These are phyloP conservation scores for sorghum (Sorghum bicolor) DNA, from an alignment of 176 grass and related monocot genomes.

Conservation along the genomic window Sorghum_bicolor_NCBIv3 NC_012870.2:5286001-5286500, in stretches of 20 bases:
- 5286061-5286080: neutral
- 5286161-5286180: slow-evolving; percentile 98
- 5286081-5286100: slow-evolving; percentile 65
- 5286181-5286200: slow-evolving; percentile 89
- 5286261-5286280: neutral
- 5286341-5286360: slow-evolving; percentile 95
- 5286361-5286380: slow-evolving; percentile 84
- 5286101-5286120: slow-evolving; percentile 98
- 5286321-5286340: slow-evolving; percentile 95
- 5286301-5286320: slow-evolving; percentile 71
- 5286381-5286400: neutral
- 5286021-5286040: neutral
- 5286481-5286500: slow-evolving; percentile 67
- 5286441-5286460: slow-evolving; percentile 85
- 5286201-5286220: slow-evolving; percentile 63
- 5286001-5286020: neutral
- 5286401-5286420: slow-evolving; percentile 7
- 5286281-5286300: neutral
- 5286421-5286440: slow-evolving; percentile 19
- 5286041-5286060: neutral
- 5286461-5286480: slow-evolving; percentile 76
- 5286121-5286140: slow-evolving; percentile 93
- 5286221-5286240: neutral
- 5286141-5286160: slow-evolving; percentile 94
- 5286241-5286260: neutral